Evolutionary conservation across 305 asterid genomes (phyloP), one percentile per base, ranked within the genome.

Genomic region (Fraxinus sp.): DNA sequence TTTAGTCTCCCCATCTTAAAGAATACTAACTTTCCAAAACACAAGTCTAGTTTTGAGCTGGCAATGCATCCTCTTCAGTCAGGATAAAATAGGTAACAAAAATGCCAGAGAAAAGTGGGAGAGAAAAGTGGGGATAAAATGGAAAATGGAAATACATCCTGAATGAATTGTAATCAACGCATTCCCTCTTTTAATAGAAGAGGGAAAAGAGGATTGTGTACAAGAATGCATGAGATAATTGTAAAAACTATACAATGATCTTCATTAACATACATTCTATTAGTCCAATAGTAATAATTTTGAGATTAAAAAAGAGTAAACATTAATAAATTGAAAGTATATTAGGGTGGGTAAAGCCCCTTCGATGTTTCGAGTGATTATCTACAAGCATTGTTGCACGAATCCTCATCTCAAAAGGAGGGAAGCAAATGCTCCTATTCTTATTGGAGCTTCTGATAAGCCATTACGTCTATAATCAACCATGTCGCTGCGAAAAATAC

Each of bases 1-100:
- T 6, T 4, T 84, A 22, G 71, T 16, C n/a, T 55, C 79, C 55
- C n/a, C 80, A 79, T 76, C n/a, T 78, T 71, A 90, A 90, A 88
- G 87, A 92, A 88, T 85, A 82, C 82, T 22, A 82, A 79, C 85
- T 81, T 85, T 79, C 71, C 80, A 76, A 64, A 64, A 22, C 33
- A 64, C 28, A 26, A 26, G 28, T 26, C 28, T 26, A 26, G 28
- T 26, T 26, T 26, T 26, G 28, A 26, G 28, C 28, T 26, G 28
- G 28, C 28, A 26, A 26, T 26, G 28, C 28, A 26, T 26, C 28
- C 28, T 1, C 28, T 26, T 26, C 28, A 26, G 28, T 26, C 28
- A 26, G 28, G 28, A 26, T 26, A 26, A 26, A 26, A 26, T 26
- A 26, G 28, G 28, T 0, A 26, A 26, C 28, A 26, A 26, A 26